Base-by-base conservation (phyloP, 2,329 filamentous ascomycete genomes). In the Aspergillus oerlinghausenensis region DNA sequence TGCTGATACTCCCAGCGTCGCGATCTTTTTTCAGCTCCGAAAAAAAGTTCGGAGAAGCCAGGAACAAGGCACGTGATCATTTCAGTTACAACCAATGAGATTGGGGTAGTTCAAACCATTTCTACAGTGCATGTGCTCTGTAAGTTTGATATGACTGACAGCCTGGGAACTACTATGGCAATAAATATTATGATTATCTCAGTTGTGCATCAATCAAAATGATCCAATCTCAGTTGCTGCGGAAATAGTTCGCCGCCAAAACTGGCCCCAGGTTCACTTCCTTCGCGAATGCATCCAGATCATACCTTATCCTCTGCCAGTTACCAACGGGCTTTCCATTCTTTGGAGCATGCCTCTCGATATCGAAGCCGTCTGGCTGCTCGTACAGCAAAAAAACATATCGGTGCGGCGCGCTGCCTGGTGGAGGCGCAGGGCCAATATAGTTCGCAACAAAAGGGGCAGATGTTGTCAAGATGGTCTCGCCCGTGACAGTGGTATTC, bases 371-470 rank as follows among this genome's bases (percentile, higher is more conserved):
- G 26, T 55, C 65, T 0, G 79, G 79, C 65, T 82, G 77, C 59
- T 80, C 75, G 57, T 77, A 82, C 23, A 82, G 63, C 56, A 80
- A 72, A 62, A 81, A 82, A 3, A 73, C 55, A 61, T 82, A 82
- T 0, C 80, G 77, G 65, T 82, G 80, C 9, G 80, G 77, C 7
- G 69, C 60, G 55, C 77, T 78, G 6, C 68, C 61, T 0, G 75
- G 75, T 11, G 80, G 80, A n/a, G 80, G 79, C 3, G 70, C 73
- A 2, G 80, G 79, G 0, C 72, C 75, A 50, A 79, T 73, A 60
- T 78, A 82, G 51, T 71, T 65, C 1, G 65, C 66, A 10, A 72
- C 55, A 38, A 67, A 70, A 7, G 66, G 68, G 1, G 56, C 57
- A 7, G 56, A 55, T 4, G 53, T 52, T 14, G 56, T 55, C 4